phyloP scores from a whole-genome alignment of 129 eudicot species.

The Cynara cardunculus region DNA sequence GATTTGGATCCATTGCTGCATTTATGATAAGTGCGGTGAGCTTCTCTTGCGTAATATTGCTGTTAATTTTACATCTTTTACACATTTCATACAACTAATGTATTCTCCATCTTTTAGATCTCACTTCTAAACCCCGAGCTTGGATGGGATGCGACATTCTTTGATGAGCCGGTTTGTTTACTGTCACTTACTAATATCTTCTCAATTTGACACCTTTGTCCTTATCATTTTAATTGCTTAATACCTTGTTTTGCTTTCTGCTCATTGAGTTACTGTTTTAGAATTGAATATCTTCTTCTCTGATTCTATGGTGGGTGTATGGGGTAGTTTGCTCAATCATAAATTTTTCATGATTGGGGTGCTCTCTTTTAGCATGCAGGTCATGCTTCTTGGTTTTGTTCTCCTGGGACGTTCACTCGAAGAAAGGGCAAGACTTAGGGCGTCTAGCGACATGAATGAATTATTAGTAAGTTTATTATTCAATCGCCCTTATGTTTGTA shows the following conservation, averaged over 20 bases:
- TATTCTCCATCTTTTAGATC: conserved; percentile 42
- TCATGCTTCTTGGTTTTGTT: conserved; percentile 98
- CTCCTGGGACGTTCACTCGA: conserved; percentile 92
- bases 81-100: conserved; percentile 11
- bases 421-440: conserved; percentile 90
- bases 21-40: conserved; percentile 78
- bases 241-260: background rate
- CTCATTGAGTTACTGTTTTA: background rate
- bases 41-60: conserved; percentile 15
- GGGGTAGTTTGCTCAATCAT: background rate
- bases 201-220: background rate
- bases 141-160: conserved; percentile 90
- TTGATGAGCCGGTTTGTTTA: conserved; percentile 89
- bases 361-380: conserved; percentile 67
- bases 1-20: conserved; percentile 91
- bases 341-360: conserved; percentile 24
- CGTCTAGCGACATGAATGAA: conserved; percentile 95
- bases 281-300: background rate
- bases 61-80: background rate
- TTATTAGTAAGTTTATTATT: conserved; percentile 62
- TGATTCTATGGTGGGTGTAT: background rate
- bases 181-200: conserved; percentile 7
- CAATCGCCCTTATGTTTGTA: background rate
- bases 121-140: conserved; percentile 88
- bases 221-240: background rate